Evolutionary conservation across 1,284 basidiomycete species (phyloP).

Genomic region (Macrocystidia cucumis): DNA sequence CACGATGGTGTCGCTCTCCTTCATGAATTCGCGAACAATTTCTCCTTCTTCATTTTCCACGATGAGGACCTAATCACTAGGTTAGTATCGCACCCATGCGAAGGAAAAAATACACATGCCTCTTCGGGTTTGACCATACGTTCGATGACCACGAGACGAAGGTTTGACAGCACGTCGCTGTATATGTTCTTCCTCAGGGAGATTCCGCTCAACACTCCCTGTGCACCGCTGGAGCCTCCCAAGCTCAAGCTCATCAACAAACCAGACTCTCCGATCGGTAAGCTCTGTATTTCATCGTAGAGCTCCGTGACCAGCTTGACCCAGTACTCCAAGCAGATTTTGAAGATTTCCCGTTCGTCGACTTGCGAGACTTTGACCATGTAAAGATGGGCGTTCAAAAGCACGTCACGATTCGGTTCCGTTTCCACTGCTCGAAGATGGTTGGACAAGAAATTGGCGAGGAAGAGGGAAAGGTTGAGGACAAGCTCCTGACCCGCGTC

Average conservation of each 20-base stretch:
- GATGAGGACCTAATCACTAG: conserved; percentile 73
- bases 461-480: conserved; percentile 94
- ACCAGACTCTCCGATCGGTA: conserved; percentile 91
- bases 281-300: conserved; percentile 94
- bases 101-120: conserved; percentile 37
- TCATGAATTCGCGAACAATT: conserved; percentile 99
- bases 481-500: conserved; percentile 97
- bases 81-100: conserved; percentile 4
- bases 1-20: conserved; percentile 98
- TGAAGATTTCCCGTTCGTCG: conserved; percentile 98
- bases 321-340: conserved; percentile 99
- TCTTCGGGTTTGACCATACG: conserved; percentile 99
- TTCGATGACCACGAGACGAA: conserved; percentile 96
- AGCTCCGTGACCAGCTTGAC: conserved; percentile 95
- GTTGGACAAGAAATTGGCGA: conserved; percentile 91
- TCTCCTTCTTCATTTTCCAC: conserved; percentile 99
- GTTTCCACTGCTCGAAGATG: conserved; percentile 93
- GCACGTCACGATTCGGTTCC: conserved; percentile 85
- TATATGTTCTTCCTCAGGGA: conserved; percentile 92
- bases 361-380: conserved; percentile 99
- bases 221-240: conserved; percentile 54
- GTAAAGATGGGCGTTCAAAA: conserved; percentile 96
- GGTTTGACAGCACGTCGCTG: conserved; percentile 89
- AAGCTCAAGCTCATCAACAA: conserved; percentile 91
- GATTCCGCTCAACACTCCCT: conserved; percentile 68